Base-by-base conservation (phyloP, 169 alveolate genomes). In the Cryptosporidium parvum region DNA sequence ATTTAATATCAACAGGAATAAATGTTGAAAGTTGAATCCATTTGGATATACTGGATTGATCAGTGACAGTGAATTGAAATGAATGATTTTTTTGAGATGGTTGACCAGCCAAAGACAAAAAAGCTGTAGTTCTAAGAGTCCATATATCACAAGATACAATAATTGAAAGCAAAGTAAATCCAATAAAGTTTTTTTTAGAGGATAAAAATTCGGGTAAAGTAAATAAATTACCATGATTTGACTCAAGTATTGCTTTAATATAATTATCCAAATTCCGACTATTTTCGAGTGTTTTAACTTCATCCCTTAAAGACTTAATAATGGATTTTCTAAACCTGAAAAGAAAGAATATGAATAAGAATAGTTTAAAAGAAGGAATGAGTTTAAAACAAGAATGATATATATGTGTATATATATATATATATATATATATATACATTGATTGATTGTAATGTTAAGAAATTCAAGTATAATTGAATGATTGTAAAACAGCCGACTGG, bases 401-500 rank as follows among this genome's bases (percentile, higher is more conserved):
- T 59, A 5, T 1, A 31, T 31, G 3, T 10, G 2, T 8, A 23
- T 61, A 1, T 26, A 26, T 26, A 0, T 26, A 26, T 26, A 26
- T 26, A 26, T 0, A 26, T 8, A 23, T 61, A 12, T 26, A 26
- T 26, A 26, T 26, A 26, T 26, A 26, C 0, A 26, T 26, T 23
- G 26, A 26, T 59, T 31, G 6, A 59, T 58, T 33, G 71, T 37
- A 31, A 10, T 61, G 0, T 14, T 67, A 16, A 18, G 3, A 59
- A 10, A 16, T 59, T 14, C 10, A 26, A 26, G 26, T 18, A 31
- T n/a, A 35, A 67, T 23, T 42, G 16, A 16, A 23, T 8, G 2
- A 44, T 0, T 80, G 89, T 80, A 44, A 37, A 45, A 42, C 89
- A 80, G 89, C 89, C 89, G 89, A 80, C 89, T 80, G 89, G 89